These are phyloP conservation scores for Trichoderma virens DNA, from an alignment of 495 filamentous ascomycete genomes.

Conservation along the genomic window DNA sequence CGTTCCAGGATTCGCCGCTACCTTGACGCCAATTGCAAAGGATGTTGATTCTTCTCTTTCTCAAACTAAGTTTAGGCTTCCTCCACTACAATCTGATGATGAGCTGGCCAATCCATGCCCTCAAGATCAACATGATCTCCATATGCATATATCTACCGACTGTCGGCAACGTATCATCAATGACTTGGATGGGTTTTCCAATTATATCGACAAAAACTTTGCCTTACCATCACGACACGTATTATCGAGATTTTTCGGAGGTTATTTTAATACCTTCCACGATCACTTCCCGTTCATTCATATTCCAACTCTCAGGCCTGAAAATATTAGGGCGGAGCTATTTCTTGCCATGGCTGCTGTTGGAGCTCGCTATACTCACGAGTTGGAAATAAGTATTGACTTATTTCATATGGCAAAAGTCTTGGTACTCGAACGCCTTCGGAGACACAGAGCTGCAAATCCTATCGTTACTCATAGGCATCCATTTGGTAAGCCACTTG, in stretches of 20 bases:
- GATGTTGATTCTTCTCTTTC: neutral
- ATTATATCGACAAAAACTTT: neutral
- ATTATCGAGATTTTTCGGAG: neutral
- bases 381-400: neutral
- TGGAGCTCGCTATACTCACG: neutral
- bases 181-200: neutral
- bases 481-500: neutral
- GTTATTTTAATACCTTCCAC: neutral
- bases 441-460: neutral
- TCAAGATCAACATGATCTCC: neutral
- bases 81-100: neutral
- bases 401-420: neutral
- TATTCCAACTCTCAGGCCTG: neutral
- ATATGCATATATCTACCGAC: neutral
- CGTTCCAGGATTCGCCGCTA: neutral
- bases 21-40: neutral
- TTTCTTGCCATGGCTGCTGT: neutral
- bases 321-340: neutral
- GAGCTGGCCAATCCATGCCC: neutral
- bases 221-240: neutral
- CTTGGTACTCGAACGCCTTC: neutral
- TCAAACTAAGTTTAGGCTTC: neutral
- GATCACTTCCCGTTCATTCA: neutral
- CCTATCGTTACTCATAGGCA: neutral
- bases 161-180: neutral